Base-by-base conservation (phyloP, 805 yeast genomes). In the Lipomyces sp. region DNA sequence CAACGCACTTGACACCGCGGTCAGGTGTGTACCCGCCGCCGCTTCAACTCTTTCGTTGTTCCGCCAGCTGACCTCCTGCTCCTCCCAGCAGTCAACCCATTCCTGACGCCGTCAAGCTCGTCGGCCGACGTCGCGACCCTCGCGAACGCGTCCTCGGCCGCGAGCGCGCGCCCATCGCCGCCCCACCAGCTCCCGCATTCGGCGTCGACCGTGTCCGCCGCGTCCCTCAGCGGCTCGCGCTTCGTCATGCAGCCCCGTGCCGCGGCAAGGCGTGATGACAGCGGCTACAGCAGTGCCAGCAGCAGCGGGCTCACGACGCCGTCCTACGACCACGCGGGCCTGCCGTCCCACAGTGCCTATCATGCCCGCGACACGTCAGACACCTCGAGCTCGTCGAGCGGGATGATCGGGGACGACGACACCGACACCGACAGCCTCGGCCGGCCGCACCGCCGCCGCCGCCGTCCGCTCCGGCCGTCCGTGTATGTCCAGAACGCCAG, bases 211-310 rank as follows among this genome's bases (percentile, higher is more conserved):
- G 16, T 19, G 11, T 7, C 6, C 28, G 8, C 39, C 10, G 13
- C 39, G 14, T 14, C 13, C 24, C 16, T 42, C 19, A 14, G 39
- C 18, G 43, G 49, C 23, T 45, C 49, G 21, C 37, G 49, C 22
- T 34, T 18, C 39, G 8, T 38, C 42, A 29, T 38, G 21, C 49
- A 32, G 11, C 21, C 42, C 4, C 42, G 32, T 23, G 19, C 31
- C n/a, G 23, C 16, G 22, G 5, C n/a, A 22, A 37, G n/a, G 6
- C 22, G n/a, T 6, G 16, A 7, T 5, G 8, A 8, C 14, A 4
- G 6, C 40, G 16, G 23, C 23, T 4, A 5, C n/a, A n/a, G 7
- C 14, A 6, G 5, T n/a, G 4, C 34, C 34, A 7, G 24, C 31
- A 22, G 10, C 11, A 11, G n/a, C n/a, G n/a, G n/a, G n/a, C n/a